phyloP scores from a whole-genome alignment of 768 basidiomycete genomes.

The Tricholoma furcatifolium region DNA sequence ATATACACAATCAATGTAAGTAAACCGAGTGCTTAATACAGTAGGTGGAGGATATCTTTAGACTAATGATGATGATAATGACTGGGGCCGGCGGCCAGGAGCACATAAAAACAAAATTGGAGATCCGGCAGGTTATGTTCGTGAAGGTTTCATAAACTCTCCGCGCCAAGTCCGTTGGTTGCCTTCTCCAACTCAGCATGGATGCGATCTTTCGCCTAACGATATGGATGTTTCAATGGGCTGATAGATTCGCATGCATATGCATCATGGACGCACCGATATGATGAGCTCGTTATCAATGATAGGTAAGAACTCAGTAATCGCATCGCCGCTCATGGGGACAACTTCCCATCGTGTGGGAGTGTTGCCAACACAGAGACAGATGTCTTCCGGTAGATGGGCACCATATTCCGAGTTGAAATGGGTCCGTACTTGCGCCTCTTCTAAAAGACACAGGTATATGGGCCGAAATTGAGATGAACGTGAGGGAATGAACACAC shows the following conservation, averaged over 20 bases:
- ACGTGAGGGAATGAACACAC: conserved; percentile 32
- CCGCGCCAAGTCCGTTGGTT: background rate
- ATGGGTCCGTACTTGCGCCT: conserved; percentile 56
- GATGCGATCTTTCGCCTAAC: conserved; percentile 12
- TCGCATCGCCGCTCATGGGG: conserved; percentile 51
- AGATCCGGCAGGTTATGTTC: too few species aligned
- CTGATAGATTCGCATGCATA: background rate
- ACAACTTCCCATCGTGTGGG: conserved; percentile 74
- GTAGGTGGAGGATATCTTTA: too few species aligned
- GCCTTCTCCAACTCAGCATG: conserved; percentile 14
- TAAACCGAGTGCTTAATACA: too few species aligned
- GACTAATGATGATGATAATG: too few species aligned
- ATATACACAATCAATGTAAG: too few species aligned
- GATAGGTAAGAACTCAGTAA: conserved; percentile 56
- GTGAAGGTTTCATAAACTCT: conserved; percentile 8
- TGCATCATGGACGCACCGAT: conserved; percentile 32
- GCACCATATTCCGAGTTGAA: conserved; percentile 76
- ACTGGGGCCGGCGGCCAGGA: too few species aligned
- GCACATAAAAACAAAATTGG: too few species aligned
- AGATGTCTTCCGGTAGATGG: conserved; percentile 77
- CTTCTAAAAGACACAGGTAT: conserved; percentile 46
- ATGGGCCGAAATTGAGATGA: too few species aligned
- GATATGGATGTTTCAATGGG: background rate
- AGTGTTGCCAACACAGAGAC: conserved; percentile 70
- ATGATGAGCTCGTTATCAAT: conserved; percentile 58